phyloP scores from a whole-genome alignment of 2,329 filamentous ascomycete species.

The Penicillium sp. region DNA sequence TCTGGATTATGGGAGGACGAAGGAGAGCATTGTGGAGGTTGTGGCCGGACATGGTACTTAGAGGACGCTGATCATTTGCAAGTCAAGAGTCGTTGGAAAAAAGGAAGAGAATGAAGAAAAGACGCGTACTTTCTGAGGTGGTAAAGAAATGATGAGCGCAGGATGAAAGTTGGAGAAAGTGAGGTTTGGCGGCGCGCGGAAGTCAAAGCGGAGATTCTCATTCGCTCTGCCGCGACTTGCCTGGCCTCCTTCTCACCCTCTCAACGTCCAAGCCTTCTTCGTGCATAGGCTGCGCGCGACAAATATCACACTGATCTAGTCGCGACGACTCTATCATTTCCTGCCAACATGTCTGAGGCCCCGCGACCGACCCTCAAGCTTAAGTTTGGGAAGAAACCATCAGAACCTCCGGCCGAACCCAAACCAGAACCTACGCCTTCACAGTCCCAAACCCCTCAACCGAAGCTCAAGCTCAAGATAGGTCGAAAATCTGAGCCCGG shows the following conservation, averaged over 20 bases:
- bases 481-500: constrained; percentile 26
- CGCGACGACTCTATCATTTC: not conserved
- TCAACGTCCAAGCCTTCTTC: not conserved
- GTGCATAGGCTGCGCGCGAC: not conserved
- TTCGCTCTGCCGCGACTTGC: constrained; percentile 4
- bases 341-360: constrained; percentile 33
- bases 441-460: constrained; percentile 26
- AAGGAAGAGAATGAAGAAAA: not conserved
- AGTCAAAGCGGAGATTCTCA: constrained; percentile 2
- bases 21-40: constrained; percentile 69
- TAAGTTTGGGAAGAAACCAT: constrained; percentile 38
- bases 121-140: not conserved
- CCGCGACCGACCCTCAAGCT: constrained; percentile 38
- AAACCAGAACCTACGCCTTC: constrained; percentile 15
- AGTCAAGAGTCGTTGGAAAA: too few relatives aligned
- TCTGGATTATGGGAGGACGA: constrained; percentile 80
- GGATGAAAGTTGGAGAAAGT: not conserved
- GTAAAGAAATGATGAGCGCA: not conserved
- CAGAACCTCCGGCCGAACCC: constrained; percentile 16
- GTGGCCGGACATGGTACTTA: constrained; percentile 39
- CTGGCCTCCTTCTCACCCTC: constrained; percentile 1
- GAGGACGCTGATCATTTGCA: not conserved
- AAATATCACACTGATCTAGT: not conserved
- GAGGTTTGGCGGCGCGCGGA: not conserved
- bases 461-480: constrained; percentile 42